Evolutionary conservation across 306 rosid genomes (phyloP).

Genomic region (Rosa multiflora): DNA sequence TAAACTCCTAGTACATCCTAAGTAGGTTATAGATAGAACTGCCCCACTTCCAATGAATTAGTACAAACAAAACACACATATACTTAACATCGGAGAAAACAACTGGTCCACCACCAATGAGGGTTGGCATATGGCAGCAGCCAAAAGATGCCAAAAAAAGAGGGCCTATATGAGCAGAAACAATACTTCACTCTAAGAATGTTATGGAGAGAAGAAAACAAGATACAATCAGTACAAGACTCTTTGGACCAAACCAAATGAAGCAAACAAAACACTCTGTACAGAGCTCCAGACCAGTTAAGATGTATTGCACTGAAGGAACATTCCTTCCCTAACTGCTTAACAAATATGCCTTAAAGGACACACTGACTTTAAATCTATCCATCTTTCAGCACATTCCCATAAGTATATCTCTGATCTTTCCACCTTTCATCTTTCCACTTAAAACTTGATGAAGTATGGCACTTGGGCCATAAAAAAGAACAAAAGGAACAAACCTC

Average conservation of each 20-base stretch:
- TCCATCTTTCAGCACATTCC: not conserved
- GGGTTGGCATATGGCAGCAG: not conserved
- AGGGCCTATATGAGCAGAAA: not conserved
- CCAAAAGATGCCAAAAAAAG: not conserved
- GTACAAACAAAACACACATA: not conserved
- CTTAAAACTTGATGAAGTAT: not conserved
- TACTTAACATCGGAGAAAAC: not conserved
- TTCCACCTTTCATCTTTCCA: not conserved
- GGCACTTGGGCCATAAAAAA: not conserved
- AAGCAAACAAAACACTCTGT: not conserved
- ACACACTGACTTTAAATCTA: not conserved
- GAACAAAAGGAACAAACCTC: slow-evolving; percentile 50
- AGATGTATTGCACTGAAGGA: not conserved
- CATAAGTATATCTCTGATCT: not conserved
- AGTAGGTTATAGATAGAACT: not conserved
- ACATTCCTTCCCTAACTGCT: not conserved
- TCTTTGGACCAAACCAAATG: not conserved
- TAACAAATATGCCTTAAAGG: not conserved
- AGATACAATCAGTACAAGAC: not conserved
- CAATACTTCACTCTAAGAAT: not conserved
- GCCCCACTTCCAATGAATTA: not conserved
- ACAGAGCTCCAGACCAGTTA: not conserved
- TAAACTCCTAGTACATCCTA: not conserved
- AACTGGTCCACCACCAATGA: not conserved
- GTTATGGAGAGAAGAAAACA: not conserved